These are phyloP conservation scores for Suhomyces ambrosiae DNA, from an alignment of 1,139 yeast species.

Conservation along the genomic window DNA sequence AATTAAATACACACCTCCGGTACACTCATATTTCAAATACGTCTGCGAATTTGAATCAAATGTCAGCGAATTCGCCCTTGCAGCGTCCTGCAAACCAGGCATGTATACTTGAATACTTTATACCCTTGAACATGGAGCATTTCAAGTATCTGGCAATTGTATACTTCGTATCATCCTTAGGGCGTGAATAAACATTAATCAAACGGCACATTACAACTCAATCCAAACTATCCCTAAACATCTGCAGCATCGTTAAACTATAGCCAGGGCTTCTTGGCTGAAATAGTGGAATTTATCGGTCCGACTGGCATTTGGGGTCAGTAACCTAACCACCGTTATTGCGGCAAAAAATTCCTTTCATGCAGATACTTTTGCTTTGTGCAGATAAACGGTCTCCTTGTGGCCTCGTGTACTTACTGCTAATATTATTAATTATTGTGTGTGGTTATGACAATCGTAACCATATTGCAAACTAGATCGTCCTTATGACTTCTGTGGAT, in stretches of 20 bases:
- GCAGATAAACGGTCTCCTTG: constrained; percentile 2
- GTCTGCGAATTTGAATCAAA: not conserved
- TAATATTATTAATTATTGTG: too few relatives aligned
- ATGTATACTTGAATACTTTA: too few relatives aligned
- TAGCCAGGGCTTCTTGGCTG: not conserved
- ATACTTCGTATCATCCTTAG: not conserved
- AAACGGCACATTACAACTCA: not conserved
- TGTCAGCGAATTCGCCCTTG: too few relatives aligned
- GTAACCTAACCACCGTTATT: constrained; percentile 1
- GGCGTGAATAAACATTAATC: not conserved
- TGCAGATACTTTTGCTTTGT: not conserved
- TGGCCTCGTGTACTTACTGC: too few relatives aligned
- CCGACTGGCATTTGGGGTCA: not conserved
- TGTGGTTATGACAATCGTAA: too few relatives aligned
- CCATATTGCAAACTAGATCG: too few relatives aligned
- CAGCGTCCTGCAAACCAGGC: too few relatives aligned
- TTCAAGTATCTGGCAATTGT: not conserved
- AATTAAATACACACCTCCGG: not conserved
- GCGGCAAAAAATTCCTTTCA: not conserved
- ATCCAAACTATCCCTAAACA: not conserved
- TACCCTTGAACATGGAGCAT: too few relatives aligned
- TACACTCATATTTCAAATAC: not conserved
- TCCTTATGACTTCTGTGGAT: too few relatives aligned
- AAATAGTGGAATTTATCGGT: not conserved
- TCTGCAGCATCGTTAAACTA: not conserved